phyloP scores from a whole-genome alignment of 2,329 filamentous ascomycete species.

The Xylaria sp. region DNA sequence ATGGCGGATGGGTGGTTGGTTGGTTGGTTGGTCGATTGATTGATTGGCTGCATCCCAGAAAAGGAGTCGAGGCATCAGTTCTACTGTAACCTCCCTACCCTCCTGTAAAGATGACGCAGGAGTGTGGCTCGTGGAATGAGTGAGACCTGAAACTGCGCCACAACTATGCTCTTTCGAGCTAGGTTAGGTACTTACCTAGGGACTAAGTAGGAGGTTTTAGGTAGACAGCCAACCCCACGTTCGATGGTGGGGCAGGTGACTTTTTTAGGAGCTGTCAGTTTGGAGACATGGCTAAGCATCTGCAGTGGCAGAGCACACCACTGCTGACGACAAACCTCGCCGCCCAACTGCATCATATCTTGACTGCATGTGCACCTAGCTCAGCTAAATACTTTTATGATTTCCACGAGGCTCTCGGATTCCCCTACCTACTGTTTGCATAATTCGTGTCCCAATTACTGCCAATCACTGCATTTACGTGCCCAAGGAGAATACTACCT shows the following conservation, averaged over 20 bases:
- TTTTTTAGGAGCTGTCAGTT: conserved; percentile 2
- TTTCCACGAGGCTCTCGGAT: not conserved
- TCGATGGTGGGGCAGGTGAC: conserved; percentile 16
- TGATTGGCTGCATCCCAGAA: conserved; percentile 25
- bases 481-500: not conserved
- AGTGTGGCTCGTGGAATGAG: conserved; percentile 42
- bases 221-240: conserved; percentile 27
- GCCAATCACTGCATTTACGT: not conserved
- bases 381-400: not conserved
- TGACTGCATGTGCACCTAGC: conserved; percentile 2
- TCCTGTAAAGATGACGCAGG: conserved; percentile 43
- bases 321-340: conserved; percentile 44
- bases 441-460: not conserved
- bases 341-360: conserved; percentile 14
- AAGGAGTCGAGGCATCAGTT: conserved; percentile 27
- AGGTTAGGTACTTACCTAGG: too few relatives aligned
- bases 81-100: not conserved
- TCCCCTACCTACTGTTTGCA: not conserved
- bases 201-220: too few relatives aligned
- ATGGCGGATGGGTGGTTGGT: conserved; percentile 13
- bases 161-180: not conserved
- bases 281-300: not conserved
- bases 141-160: conserved; percentile 31
- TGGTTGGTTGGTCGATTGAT: conserved; percentile 17
- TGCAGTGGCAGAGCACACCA: conserved; percentile 40